Base-by-base conservation (phyloP, 176 grass and related monocot species). In the Eragrostis curvula region DNA sequence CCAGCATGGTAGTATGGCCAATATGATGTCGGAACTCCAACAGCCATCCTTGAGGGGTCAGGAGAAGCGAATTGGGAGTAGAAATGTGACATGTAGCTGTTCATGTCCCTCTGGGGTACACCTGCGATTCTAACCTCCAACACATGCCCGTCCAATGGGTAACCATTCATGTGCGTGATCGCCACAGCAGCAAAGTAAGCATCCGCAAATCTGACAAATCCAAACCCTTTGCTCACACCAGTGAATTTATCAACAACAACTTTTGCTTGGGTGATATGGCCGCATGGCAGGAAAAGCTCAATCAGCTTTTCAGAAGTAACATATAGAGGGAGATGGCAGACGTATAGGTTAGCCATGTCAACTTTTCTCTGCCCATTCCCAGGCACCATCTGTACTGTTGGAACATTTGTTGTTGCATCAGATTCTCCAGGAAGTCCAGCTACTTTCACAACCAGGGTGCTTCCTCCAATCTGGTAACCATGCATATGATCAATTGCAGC, bases 211-310 rank as follows among this genome's bases (percentile, higher is more conserved):
- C 5, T 88, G 66, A 96, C 88, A 84, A 96, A 96, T 8, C 93
- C 93, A 71, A 86, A 92, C 55, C 93, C 93, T 81, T 90, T 89
- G 79, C 90, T 89, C 53, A 84, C 66, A 84, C 90, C 90, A 56
- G 86, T 91, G 73, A 70, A 50, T 70, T 48, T 82, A 71, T 89
- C 90, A 53, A 86, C 70, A 62, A 79, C 68, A n/a, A 92, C 88
- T 49, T 68, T 90, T 2, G 90, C 88, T 79, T 84, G 68, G 49
- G 73, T 86, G 43, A 96, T 86, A n/a, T 72, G 75, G 21, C 93
- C 93, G 7, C 81, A 92, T 66, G 82, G 71, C 21, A 83, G 64
- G 32, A 96, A 96, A 42, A 96, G 72, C 39, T 88, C 81, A 21
- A 64, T 74, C 46, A 96, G 60, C 41, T 70, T 88, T 58, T 84